Evolutionary conservation across 2,329 filamentous ascomycete species (phyloP).

Genomic region (Zasmidium cellare): DNA sequence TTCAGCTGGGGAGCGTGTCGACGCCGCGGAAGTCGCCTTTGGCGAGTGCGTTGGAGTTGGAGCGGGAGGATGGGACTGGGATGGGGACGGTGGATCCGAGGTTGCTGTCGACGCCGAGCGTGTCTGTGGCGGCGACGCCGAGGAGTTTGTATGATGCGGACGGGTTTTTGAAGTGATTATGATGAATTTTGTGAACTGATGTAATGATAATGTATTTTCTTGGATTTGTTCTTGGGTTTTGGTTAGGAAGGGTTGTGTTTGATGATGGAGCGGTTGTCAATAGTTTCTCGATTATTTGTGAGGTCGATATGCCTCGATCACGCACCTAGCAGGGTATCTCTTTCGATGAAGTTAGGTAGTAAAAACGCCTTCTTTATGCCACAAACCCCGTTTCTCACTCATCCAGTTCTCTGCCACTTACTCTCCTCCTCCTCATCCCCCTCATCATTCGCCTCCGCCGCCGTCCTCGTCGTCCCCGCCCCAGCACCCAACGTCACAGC

Average conservation of each 20-base stretch:
- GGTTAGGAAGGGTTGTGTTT: no score
- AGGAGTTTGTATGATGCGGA: conserved; percentile 49
- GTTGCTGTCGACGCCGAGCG: conserved; percentile 19
- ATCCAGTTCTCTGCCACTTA: conserved; percentile 48
- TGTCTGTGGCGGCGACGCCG: conserved; percentile 35
- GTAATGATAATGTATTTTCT: no score
- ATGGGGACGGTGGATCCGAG: conserved; percentile 14
- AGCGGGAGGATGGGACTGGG: no score
- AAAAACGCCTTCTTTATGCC: no score
- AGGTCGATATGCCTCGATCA: no score
- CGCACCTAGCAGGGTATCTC: no score
- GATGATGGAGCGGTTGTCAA: no score
- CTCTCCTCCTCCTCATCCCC: conserved; percentile 41
- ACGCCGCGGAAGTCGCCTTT: conserved; percentile 1
- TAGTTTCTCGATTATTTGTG: no score
- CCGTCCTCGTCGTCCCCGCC: conserved; percentile 33
- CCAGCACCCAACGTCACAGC: conserved; percentile 36
- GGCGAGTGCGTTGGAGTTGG: neutral
- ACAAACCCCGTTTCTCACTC: neutral
- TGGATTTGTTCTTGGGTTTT: no score
- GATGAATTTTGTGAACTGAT: neutral
- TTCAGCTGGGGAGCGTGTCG: neutral
- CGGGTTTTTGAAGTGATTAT: conserved; percentile 35
- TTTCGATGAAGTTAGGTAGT: no score
- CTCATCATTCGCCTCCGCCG: conserved; percentile 45